Conservation (phyloP, 306 rosid genomes). For the Dicorynia guianensis region DNA sequence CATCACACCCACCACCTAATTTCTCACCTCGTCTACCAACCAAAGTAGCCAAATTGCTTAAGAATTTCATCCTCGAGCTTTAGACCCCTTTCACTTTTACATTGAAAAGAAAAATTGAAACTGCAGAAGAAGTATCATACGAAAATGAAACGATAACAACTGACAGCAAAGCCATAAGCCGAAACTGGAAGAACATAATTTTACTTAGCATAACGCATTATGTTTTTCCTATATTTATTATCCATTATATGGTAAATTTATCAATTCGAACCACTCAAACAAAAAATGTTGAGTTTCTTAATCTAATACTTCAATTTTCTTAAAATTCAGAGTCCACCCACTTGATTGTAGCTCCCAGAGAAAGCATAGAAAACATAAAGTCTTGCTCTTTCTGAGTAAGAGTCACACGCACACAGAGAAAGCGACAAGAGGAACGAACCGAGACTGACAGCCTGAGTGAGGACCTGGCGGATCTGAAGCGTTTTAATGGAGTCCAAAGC, state of each 20-base stretch:
- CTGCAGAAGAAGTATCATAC: not conserved
- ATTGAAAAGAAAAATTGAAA: not conserved
- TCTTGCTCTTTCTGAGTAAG: not conserved
- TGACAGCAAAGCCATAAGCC: not conserved
- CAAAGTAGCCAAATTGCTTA: not conserved
- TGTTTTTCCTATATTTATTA: not conserved
- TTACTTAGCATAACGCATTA: not conserved
- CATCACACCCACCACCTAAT: constrained; percentile 3
- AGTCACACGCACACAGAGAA: not conserved
- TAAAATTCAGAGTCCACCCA: not conserved
- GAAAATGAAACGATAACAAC: not conserved
- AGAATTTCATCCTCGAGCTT: not conserved
- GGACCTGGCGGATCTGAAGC: constrained; percentile 87
- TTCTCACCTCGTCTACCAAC: not conserved
- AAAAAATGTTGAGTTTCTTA: not conserved
- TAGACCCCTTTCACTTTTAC: not conserved
- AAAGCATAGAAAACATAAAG: not conserved
- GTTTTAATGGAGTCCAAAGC: constrained; percentile 74
- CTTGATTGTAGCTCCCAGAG: not conserved
- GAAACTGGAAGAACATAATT: not conserved
- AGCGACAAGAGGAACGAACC: constrained; percentile 56
- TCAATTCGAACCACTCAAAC: not conserved
- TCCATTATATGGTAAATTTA: not conserved
- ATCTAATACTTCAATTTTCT: not conserved
- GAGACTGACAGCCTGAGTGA: constrained; percentile 80